Conservation (phyloP, 2,329 filamentous ascomycete genomes). For the Sarocladium oryzae region DNA sequence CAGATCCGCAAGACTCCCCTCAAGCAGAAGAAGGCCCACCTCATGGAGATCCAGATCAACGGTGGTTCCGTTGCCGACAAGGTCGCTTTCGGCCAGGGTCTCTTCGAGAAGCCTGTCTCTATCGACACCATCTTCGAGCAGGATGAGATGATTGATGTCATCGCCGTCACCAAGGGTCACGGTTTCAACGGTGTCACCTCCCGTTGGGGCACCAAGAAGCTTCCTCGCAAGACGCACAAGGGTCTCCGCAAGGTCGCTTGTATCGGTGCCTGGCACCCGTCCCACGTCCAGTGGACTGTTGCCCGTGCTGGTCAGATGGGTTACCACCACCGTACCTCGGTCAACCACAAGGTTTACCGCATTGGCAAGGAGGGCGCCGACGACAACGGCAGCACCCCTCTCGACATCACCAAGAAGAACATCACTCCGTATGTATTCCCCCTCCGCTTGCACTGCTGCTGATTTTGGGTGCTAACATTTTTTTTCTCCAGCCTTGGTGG, state of each 20-base stretch:
- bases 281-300: conserved; percentile 99
- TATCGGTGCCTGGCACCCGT: conserved; percentile 99
- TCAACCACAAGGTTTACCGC: conserved; percentile 99
- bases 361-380: conserved; percentile 90
- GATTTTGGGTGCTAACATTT: conserved; percentile 25
- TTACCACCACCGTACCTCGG: conserved; percentile 99
- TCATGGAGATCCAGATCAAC: conserved; percentile 99
- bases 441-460: not conserved
- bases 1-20: conserved; percentile 98
- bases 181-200: conserved; percentile 95
- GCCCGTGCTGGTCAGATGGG: conserved; percentile 98
- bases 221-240: conserved; percentile 99
- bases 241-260: conserved; percentile 99
- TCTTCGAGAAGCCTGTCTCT: conserved; percentile 98
- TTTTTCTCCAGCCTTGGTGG: conserved; percentile 71
- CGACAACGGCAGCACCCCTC: conserved; percentile 87
- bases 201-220: conserved; percentile 99
- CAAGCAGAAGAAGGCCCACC: conserved; percentile 99
- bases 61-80: conserved; percentile 93
- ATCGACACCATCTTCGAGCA: conserved; percentile 95
- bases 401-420: conserved; percentile 97
- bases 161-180: conserved; percentile 99
- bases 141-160: conserved; percentile 99
- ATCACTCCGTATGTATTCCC: conserved; percentile 87
- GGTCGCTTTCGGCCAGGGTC: conserved; percentile 88